Conservation (phyloP, 1,284 basidiomycete species). For the Sporisorium reilianum region DNA sequence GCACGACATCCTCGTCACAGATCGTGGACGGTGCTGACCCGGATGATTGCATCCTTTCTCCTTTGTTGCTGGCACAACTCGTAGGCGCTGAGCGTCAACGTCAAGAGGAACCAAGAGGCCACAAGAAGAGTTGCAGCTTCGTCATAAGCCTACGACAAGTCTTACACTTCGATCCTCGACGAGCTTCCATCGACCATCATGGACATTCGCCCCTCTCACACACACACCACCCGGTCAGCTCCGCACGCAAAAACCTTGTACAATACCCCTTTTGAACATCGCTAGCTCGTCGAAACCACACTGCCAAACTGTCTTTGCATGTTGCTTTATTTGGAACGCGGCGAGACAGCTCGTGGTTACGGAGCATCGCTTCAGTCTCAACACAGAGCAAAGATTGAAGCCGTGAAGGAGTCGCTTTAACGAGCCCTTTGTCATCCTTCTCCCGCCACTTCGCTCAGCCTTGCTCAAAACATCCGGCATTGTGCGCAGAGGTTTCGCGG, state of each 20-base stretch:
- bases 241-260: background rate
- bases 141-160: slow-evolving; percentile 8
- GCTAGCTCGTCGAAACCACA: background rate
- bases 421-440: too few relatives aligned
- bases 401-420: too few relatives aligned
- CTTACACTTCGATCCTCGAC: background rate
- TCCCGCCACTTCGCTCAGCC: too few relatives aligned
- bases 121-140: slow-evolving; percentile 24
- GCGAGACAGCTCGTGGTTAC: too few relatives aligned
- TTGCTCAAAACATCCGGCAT: too few relatives aligned
- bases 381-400: too few relatives aligned
- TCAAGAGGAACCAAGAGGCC: slow-evolving; percentile 48
- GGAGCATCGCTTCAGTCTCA: too few relatives aligned
- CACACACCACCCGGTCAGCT: background rate
- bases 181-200: background rate
- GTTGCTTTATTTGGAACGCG: too few relatives aligned
- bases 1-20: background rate
- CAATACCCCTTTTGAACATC: background rate
- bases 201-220: slow-evolving; percentile 10
- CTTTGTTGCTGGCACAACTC: background rate
- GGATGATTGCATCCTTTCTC: background rate
- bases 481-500: too few relatives aligned
- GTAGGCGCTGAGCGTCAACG: slow-evolving; percentile 47
- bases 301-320: background rate
- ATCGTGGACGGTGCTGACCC: background rate